phyloP scores from a whole-genome alignment of 202 grass and related monocot species.

The Hordeum pubiflorum region DNA sequence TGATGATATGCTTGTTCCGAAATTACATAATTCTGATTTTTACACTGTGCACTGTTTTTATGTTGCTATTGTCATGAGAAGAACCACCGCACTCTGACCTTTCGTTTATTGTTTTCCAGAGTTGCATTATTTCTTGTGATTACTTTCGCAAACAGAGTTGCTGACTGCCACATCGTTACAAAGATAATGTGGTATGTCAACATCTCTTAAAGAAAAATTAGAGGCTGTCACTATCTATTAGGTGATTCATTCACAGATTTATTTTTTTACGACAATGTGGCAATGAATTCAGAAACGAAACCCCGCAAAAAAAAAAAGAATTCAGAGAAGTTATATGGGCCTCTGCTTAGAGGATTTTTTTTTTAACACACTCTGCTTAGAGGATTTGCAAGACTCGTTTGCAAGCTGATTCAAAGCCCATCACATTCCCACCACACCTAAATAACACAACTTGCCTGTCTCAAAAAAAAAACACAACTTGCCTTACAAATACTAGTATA shows the following conservation, averaged over 20 bases:
- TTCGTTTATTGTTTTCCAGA: no score
- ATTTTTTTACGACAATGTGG: not conserved
- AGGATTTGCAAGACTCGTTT: not conserved
- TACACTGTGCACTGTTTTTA: not conserved
- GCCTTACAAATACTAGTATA: not conserved
- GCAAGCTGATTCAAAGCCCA: conserved; percentile 8
- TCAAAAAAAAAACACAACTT: not conserved
- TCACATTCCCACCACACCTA: not conserved
- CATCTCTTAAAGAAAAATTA: no score
- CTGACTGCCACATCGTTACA: no score
- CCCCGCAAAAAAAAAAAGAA: no score
- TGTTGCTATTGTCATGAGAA: not conserved
- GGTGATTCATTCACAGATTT: no score
- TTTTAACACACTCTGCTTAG: not conserved
- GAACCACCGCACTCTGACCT: no score
- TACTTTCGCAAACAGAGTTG: no score
- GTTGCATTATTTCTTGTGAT: no score
- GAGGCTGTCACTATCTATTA: no score
- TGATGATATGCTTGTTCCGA: not conserved
- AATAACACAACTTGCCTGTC: not conserved
- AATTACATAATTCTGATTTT: not conserved
- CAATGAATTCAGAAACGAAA: not conserved
- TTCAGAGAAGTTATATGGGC: not conserved
- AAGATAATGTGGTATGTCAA: no score
- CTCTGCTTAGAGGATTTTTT: not conserved